Evolutionary conservation across 257 asterid species (phyloP).

Genomic region (Prunella vulgaris): DNA sequence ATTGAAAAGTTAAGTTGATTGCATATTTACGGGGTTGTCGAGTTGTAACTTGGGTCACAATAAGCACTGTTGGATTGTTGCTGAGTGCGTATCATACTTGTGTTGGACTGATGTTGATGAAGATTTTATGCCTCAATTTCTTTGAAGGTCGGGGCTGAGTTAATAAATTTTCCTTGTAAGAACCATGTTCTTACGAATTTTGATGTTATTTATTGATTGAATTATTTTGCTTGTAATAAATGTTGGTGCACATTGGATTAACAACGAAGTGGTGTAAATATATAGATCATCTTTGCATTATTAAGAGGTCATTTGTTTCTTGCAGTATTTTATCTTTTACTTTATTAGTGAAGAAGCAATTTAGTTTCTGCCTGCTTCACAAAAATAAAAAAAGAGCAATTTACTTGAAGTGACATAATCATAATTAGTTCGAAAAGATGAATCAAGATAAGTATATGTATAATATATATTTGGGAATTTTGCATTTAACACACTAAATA

Average conservation of each 20-base stretch:
- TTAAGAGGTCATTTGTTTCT: background rate
- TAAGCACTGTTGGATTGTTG: conserved; percentile 12
- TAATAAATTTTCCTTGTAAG: background rate
- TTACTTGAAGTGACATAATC: background rate
- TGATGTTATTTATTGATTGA: background rate
- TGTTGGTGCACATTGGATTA: background rate
- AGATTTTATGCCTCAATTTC: background rate
- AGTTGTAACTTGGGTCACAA: background rate
- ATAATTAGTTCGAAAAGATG: no score
- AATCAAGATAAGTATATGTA: no score
- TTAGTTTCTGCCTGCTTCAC: no score
- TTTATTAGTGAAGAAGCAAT: background rate
- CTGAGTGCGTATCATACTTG: background rate
- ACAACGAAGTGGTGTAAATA: background rate
- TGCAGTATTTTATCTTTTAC: background rate
- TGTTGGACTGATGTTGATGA: background rate
- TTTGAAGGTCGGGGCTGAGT: background rate
- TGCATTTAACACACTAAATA: no score
- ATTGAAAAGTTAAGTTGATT: background rate
- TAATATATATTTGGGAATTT: no score
- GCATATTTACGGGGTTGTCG: background rate
- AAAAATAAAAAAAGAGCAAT: background rate
- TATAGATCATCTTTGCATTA: background rate
- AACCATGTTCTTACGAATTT: background rate
- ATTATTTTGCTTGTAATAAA: background rate